These are phyloP conservation scores for Penicillium ucsense DNA, from an alignment of 495 filamentous ascomycete species.

Conservation along the genomic window DNA sequence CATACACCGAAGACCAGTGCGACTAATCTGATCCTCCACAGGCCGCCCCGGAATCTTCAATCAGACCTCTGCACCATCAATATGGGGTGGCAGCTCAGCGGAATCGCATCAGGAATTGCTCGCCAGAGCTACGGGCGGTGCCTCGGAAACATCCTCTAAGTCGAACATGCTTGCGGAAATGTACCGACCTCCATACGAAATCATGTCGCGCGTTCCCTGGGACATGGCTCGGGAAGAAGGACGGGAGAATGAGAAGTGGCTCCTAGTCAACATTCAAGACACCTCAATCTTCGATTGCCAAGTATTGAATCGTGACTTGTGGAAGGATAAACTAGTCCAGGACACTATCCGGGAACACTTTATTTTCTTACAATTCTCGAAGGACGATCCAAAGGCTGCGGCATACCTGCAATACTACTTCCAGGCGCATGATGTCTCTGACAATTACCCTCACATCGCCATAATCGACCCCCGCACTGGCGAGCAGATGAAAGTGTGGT, in stretches of 20 bases:
- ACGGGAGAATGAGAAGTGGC: constrained; percentile 81
- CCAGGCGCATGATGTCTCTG: constrained; percentile 54
- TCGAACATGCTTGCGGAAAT: constrained; percentile 72
- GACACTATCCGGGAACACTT: constrained; percentile 85
- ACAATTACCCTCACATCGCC: constrained; percentile 88
- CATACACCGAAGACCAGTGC: constrained; percentile 3
- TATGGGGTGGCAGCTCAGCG: constrained; percentile 60
- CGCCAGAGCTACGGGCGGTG: constrained; percentile 58
- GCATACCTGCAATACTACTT: constrained; percentile 91
- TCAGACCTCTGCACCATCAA: constrained; percentile 55
- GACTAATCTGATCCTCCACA: constrained; percentile 8
- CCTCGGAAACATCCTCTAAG: constrained; percentile 62
- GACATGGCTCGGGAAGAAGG: constrained; percentile 76
- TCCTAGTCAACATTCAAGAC: constrained; percentile 92
- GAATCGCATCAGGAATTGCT: constrained; percentile 41
- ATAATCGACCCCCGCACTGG: constrained; percentile 94
- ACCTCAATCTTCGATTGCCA: constrained; percentile 87
- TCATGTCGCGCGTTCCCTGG: constrained; percentile 67
- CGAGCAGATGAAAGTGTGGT: constrained; percentile 96
- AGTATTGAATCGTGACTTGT: constrained; percentile 83
- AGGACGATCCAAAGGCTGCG: constrained; percentile 62
- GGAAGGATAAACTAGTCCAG: constrained; percentile 73
- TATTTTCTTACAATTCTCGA: constrained; percentile 85
- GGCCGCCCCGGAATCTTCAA: constrained; percentile 74
- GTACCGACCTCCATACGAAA: constrained; percentile 80